These are phyloP conservation scores for Apiotrichum brassicae DNA, from an alignment of 1,284 basidiomycete species.

Conservation along the genomic window DNA sequence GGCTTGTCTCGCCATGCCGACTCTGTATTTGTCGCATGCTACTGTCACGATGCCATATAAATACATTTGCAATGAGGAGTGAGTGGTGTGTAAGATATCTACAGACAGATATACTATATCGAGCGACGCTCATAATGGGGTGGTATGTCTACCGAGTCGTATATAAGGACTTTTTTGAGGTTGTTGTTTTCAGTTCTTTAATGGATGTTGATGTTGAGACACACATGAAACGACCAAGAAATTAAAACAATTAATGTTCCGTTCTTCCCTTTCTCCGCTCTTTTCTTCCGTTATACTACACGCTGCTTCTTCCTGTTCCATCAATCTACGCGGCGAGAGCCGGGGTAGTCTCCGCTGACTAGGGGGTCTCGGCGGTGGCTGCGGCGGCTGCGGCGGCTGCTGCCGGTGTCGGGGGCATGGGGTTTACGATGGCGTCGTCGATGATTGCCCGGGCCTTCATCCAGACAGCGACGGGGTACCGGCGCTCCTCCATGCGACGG, in stretches of 20 bases:
- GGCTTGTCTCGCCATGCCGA: no score
- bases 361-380: neutral
- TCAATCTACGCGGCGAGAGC: no score
- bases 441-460: constrained; percentile 32
- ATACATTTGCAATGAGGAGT: neutral
- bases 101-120: neutral
- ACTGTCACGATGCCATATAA: neutral
- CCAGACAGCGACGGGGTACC: constrained; percentile 42
- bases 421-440: constrained; percentile 20
- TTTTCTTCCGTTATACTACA: neutral
- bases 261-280: neutral
- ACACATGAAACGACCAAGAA: no score
- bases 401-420: neutral
- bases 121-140: neutral
- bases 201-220: no score
- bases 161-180: no score
- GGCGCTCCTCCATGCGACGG: constrained; percentile 60
- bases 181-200: neutral
- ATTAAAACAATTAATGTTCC: no score
- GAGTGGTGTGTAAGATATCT: neutral
- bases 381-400: neutral
- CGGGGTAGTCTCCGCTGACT: neutral
- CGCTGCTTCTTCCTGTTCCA: neutral
- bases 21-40: no score
- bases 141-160: no score